Evolutionary conservation across 2,329 filamentous ascomycete species (phyloP), one percentile per base, ranked within the genome.

Genomic region (Penicillium occitanis): DNA sequence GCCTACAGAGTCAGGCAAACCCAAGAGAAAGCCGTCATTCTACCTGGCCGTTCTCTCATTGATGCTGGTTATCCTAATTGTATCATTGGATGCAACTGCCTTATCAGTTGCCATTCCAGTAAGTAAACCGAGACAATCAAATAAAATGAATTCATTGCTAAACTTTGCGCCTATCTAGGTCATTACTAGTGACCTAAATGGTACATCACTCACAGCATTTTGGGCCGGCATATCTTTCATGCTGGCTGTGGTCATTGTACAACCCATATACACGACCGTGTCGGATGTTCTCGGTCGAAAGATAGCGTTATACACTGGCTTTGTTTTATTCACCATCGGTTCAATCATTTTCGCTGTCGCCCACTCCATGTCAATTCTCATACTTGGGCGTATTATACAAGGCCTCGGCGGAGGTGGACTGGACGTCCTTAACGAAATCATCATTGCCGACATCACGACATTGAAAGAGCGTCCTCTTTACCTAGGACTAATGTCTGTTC

Each of bases 191-290:
- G 82, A 82, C 25, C 78, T 88, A 4, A 70, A 79, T 35, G 85
- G 85, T 44, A 82, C 80, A 0, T 85, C 84, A 2, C 83, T 87
- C 33, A 81, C 90, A 75, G 86, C 88, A 0, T 91, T 91, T 74
- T 91, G 88, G 89, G 84, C 86, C n/a, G 88, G 88, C 2, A 90
- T 88, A 3, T 86, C 86, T 17, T 91, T 90, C 72, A 80, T 91
- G 4, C 80, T 91, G 1, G 85, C 86, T 8, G 86, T 84, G 55
- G 87, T 89, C 0, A 79, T 80, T 1, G 73, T 85, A 2, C 83
- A 84, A 60, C 85, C 85, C 0, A 69, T 86, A 0, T 82, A 81
- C 48, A 83, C 83, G 0, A 83, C 86, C 68, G 68, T 84, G 0
- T 78, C 81, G 10, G 79, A 86, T 61, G 76, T 87, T 22, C 86